Evolutionary conservation across 768 basidiomycete species (phyloP).

Genomic region (Favolaschia claudopus): DNA sequence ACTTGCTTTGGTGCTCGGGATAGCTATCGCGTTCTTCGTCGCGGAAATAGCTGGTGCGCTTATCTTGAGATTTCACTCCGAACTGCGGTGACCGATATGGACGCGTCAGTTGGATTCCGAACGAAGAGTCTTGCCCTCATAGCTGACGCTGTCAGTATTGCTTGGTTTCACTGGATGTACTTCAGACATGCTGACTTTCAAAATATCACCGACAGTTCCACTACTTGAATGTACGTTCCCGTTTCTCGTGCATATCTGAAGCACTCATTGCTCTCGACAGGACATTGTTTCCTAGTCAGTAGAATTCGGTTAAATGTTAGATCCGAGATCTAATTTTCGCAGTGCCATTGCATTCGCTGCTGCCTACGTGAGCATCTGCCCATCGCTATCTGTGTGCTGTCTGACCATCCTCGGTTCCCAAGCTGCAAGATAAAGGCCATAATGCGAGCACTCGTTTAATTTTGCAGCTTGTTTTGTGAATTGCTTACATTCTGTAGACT

Average conservation of each 20-base stretch:
- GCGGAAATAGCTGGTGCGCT: constrained; percentile 58
- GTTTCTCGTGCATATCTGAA: constrained; percentile 10
- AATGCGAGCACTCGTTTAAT: constrained; percentile 41
- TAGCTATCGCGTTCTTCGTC: constrained; percentile 56
- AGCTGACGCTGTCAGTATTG: constrained; percentile 61
- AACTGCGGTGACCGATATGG: neutral
- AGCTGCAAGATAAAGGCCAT: constrained; percentile 54
- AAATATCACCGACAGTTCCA: constrained; percentile 54
- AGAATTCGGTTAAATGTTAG: neutral
- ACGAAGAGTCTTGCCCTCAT: constrained; percentile 63
- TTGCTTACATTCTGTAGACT: constrained; percentile 43
- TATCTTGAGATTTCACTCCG: constrained; percentile 4
- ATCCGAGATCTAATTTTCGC: neutral
- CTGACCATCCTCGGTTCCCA: neutral
- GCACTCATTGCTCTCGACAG: constrained; percentile 31
- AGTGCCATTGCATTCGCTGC: constrained; percentile 56
- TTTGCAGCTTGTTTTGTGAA: constrained; percentile 4
- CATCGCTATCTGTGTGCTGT: neutral
- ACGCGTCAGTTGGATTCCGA: constrained; percentile 55
- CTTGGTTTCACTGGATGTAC: neutral
- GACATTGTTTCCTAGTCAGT: constrained; percentile 57
- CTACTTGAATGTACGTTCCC: constrained; percentile 55
- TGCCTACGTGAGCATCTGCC: constrained; percentile 44
- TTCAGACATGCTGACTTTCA: neutral
- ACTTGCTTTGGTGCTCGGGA: constrained; percentile 53